Evolutionary conservation across 2,329 filamentous ascomycete species (phyloP), one percentile per base, ranked within the genome.

Genomic region (Dactylonectria estremocensis): DNA sequence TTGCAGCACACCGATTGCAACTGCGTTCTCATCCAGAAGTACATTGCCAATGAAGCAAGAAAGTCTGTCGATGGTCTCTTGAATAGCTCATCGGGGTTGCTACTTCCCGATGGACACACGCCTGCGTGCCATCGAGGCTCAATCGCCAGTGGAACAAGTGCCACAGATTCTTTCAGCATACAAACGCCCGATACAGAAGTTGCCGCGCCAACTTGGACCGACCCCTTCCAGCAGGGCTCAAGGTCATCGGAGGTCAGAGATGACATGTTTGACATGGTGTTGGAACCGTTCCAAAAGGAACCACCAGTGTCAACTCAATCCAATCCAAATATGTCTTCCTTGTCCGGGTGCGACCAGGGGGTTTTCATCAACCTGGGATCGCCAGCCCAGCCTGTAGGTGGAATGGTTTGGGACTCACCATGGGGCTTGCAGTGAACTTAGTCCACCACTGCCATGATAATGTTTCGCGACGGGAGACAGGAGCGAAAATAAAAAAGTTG

Each of bases 1-100:
- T 63, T 79, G 31, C 75, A 71, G 14, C 77, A 79, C 43, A 77
- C 75, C 10, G 74, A 78, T 52, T 79, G 77, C 60, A 72, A 76
- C 63, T 79, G 77, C 31, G 60, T 71, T 28, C 72, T 79, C 8
- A 79, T 79, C 33, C 77, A 78, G 45, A 75, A 70, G 40, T 79
- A 78, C 56, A 79, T 79, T 58, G 74, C 74, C 35, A 72, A 77
- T 18, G 77, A 79, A 59, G 77, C 77, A 2, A 74, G 73, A 61
- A 77, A 73, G 59, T 75, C 77, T 5, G 76, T 79, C 3, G 72
- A 77, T 24, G 72, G 72, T 4, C 56, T 76, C 37, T 28, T 67
- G 14, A 49, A 65, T 16, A 73, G 66, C 31, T 67, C 72, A 31
- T 65, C 71, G 2, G 50, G 66, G 3, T 69, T 76, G 18, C 68